These are phyloP conservation scores for Ceratocystis lukuohia DNA, from an alignment of 2,329 filamentous ascomycete species.

Conservation along the genomic window DNA sequence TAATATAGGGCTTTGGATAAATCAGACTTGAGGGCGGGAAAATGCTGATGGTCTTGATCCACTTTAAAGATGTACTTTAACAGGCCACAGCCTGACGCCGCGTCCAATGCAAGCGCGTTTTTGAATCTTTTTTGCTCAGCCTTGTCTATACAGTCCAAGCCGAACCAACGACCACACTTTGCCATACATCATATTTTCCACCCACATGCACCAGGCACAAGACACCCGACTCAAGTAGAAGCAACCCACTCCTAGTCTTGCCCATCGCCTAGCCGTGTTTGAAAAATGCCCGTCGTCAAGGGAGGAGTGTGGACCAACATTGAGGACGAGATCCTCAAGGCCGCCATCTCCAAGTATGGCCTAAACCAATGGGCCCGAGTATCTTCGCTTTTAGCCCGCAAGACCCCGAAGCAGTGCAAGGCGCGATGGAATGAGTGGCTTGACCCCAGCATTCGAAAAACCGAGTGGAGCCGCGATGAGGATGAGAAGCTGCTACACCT, in stretches of 20 bases:
- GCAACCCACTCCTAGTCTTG: background rate
- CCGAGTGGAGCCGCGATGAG: conserved; percentile 97
- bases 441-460: conserved; percentile 94
- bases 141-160: background rate
- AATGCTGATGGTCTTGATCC: background rate
- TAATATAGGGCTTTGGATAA: background rate
- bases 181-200: background rate
- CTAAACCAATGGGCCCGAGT: conserved; percentile 98
- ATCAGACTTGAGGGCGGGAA: background rate
- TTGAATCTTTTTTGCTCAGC: conserved; percentile 12
- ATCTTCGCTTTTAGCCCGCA: conserved; percentile 88
- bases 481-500: conserved; percentile 94
- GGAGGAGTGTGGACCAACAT: conserved; percentile 65
- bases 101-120: conserved; percentile 6
- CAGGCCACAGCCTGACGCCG: conserved; percentile 8
- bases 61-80: conserved; percentile 14
- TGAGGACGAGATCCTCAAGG: conserved; percentile 94
- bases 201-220: background rate
- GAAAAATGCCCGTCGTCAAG: conserved; percentile 55
- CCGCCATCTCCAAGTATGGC: conserved; percentile 85
- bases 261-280: too few relatives aligned
- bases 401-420: conserved; percentile 98
- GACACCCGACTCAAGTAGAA: background rate
- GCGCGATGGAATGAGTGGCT: conserved; percentile 97
- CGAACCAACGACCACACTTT: background rate